Base-by-base conservation (phyloP, 805 yeast species). In the Scheffersomyces lignosus region DNA sequence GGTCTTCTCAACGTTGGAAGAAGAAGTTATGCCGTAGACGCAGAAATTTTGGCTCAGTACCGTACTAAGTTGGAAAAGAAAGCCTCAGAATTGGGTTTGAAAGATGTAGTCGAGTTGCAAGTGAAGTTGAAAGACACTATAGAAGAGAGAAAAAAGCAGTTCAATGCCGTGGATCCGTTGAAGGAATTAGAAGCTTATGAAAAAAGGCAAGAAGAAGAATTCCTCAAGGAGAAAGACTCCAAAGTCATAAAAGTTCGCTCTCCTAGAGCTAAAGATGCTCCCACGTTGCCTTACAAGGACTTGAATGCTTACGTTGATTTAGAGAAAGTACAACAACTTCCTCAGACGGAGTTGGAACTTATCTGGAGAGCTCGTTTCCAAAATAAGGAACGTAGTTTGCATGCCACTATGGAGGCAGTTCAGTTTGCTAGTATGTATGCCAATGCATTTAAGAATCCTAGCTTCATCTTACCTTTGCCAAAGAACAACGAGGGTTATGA, bases 331-430 rank as follows among this genome's bases (percentile, higher is more conserved):
- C 41, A 62, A 33, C 71, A 67, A 4, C 73, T 90, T 35, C 73
- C 78, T 0, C 49, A 58, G 3, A 71, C 75, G 43, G 95, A 87
- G 51, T 67, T 91, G 34, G 95, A 86, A 50, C 73, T 76, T 49
- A 64, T 93, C 14, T 93, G 99, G 99, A 80, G 87, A 56, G 88
- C 96, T 0, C 76, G 96, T 47, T 90, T 90, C 64, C 76, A 77
- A 29, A 58, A 62, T 40, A 77, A 76, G 40, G 81, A 79, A 5
- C 64, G 78, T 31, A 61, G 81, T 6, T 54, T 93, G 43, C 74
- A 80, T 47, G 95, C 97, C 0, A 70, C 77, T 1, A 64, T 88
- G 26, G 74, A 78, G 6, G 60, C 62, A 2, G 66, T 66, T 2
- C 77, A 81, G n/a, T 90, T 77, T 54, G 70, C 81, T n/a, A 71